phyloP scores from a whole-genome alignment of 2,329 filamentous ascomycete species.

The Periconia sp. region DNA sequence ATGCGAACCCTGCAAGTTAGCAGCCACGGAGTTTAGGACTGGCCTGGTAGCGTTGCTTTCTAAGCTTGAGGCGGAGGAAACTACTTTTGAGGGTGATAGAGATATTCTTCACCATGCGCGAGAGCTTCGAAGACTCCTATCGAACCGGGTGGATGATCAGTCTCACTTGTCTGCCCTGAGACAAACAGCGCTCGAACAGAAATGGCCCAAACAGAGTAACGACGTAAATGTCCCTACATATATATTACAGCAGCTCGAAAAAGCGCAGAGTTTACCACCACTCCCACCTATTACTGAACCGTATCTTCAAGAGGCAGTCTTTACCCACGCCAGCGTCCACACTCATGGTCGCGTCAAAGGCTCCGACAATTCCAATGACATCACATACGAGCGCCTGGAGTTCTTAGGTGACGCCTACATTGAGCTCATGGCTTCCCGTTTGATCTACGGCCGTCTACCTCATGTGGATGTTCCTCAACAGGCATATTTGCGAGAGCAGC shows the following conservation, averaged over 20 bases:
- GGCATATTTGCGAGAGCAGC: slow-evolving; percentile 73
- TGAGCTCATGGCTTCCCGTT: slow-evolving; percentile 71
- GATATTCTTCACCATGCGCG: slow-evolving; percentile 32
- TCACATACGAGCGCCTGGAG: slow-evolving; percentile 79
- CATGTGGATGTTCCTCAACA: slow-evolving; percentile 67
- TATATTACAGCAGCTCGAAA: slow-evolving; percentile 24
- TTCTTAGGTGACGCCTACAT: slow-evolving; percentile 88
- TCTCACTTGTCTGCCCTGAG: slow-evolving; percentile 53
- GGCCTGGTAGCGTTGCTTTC: slow-evolving; percentile 35
- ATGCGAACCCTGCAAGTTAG: slow-evolving; percentile 18
- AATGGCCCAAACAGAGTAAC: slow-evolving; percentile 22
- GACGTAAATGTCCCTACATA: slow-evolving; percentile 29
- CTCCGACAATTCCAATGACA: slow-evolving; percentile 18
- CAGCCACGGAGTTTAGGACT: slow-evolving; percentile 26
- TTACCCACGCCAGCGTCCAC: slow-evolving; percentile 59
- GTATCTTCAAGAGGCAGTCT: slow-evolving; percentile 62
- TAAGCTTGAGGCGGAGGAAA: slow-evolving; percentile 32
- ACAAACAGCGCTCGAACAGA: slow-evolving; percentile 43
- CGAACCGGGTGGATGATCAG: slow-evolving; percentile 13
- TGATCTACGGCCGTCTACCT: slow-evolving; percentile 74
- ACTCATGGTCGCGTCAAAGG: slow-evolving; percentile 3
- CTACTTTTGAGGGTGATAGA: slow-evolving; percentile 22
- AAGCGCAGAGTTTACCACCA: slow-evolving; percentile 52
- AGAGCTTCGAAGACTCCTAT: slow-evolving; percentile 29
- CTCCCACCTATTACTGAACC: slow-evolving; percentile 64